Conservation (phyloP, 352 stramenopile genomes). For the Paralagenidium karlingii region DNA sequence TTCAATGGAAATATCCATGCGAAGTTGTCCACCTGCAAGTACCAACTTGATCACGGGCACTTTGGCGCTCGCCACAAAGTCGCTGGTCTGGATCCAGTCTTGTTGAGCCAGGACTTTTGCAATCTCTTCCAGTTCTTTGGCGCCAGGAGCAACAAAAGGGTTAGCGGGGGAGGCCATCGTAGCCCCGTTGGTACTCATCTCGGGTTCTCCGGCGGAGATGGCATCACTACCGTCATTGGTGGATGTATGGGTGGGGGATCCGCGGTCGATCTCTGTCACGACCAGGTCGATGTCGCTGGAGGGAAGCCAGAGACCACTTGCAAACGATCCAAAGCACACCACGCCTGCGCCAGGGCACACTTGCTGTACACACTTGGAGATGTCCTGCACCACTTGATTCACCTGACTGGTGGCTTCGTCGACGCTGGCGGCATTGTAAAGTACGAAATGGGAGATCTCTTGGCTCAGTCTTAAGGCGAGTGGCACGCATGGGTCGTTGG, state of each 20-base stretch:
- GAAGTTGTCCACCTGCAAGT: slow-evolving; percentile 34
- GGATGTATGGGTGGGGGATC: no score
- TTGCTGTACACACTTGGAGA: slow-evolving; percentile 39
- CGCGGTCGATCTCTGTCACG: slow-evolving; percentile 55
- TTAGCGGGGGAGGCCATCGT: slow-evolving; percentile 23
- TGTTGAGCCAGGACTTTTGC: slow-evolving; percentile 28
- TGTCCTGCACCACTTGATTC: no score
- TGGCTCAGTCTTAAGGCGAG: no score
- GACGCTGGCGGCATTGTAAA: no score
- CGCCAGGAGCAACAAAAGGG: slow-evolving; percentile 29
- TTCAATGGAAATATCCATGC: slow-evolving; percentile 85
- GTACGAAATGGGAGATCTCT: no score
- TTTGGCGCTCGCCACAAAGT: slow-evolving; percentile 70
- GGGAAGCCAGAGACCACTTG: slow-evolving; percentile 77
- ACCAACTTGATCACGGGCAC: slow-evolving; percentile 80
- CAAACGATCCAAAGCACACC: slow-evolving; percentile 74
- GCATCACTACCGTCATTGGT: not conserved
- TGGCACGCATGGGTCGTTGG: no score
- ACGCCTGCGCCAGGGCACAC: slow-evolving; percentile 69
- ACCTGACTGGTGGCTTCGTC: slow-evolving; percentile 61
- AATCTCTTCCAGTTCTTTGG: slow-evolving; percentile 47
- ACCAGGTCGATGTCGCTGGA: slow-evolving; percentile 85
- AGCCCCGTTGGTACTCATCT: no score
- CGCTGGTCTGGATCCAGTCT: slow-evolving; percentile 63
- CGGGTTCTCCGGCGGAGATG: slow-evolving; percentile 8